phyloP scores from a whole-genome alignment of 176 grass and related monocot species.

The Triticum aestivum region IWGSC_CS_RefSeq_v2.1 NC_057806.1:12530773-12531272 shows the following conservation, averaged over 20 bases:
- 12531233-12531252: constrained; percentile 76
- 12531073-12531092: background rate
- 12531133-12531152: constrained; percentile 54
- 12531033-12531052: background rate
- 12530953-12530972: constrained; percentile 64
- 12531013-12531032: background rate
- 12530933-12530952: constrained; percentile 99
- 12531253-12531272: background rate
- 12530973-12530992: background rate
- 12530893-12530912: constrained; percentile 98
- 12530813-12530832: background rate
- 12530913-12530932: constrained; percentile 88
- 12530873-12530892: background rate
- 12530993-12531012: background rate
- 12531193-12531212: constrained; percentile 70
- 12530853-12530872: background rate
- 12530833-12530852: background rate
- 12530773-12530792: background rate
- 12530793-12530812: background rate
- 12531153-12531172: constrained; percentile 69
- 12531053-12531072: background rate
- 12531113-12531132: constrained; percentile 3
- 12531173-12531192: constrained; percentile 70
- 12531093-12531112: background rate
- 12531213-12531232: constrained; percentile 80